Evolutionary conservation across 2,329 filamentous ascomycete species (phyloP), one percentile per base, ranked within the genome.

Genomic region (Pseudocercospora fijiensis): DNA sequence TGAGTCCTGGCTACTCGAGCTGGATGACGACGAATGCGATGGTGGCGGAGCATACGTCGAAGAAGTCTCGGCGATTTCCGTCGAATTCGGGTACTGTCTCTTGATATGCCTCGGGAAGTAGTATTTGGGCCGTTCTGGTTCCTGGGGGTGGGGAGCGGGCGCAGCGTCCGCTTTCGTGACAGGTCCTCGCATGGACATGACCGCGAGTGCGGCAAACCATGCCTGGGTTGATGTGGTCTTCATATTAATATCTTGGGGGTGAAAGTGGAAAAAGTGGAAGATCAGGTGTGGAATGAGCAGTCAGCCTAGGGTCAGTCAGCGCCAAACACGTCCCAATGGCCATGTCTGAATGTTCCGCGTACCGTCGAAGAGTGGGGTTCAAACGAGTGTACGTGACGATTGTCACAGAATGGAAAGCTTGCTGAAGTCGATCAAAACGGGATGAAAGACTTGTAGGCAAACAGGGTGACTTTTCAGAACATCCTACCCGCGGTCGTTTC

Each of bases 321-420:
- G 45, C 16, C 11, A 11, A 10, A 51, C 16, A 41, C 13, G 33
- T 28, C 9, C 9, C 30, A 45, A 52, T 55, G 24, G 33, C 49
- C 22, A 43, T 16, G 18, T 37, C 47, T 41, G 13, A 27, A 13
- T 57, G 37, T 43, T 8, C 26, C 26, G 64, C 69, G 65, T 66
- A 74, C 72, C 74, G 76, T 80, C 73, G 61, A 75, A 74, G 74
- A 71, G 66, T 67, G 64, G 65, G 66, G 49, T 73, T 71, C 76
- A 82, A 83, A 82, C 80, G 81, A 83, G 78, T 82, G 81, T 79
- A 80, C 75, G 80, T 82, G 80, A 82, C 80, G 73, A 77, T 67
- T 70, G 71, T 70, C 73, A 72, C 73, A 70, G 70, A 64, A 67
- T 62, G 61, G 65, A 69, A 69, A 27, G 66, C 69, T 65, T 69